Evolutionary conservation across 2,329 filamentous ascomycete species (phyloP), one percentile per base, ranked within the genome.

Genomic region (Pseudonectria buxi): DNA sequence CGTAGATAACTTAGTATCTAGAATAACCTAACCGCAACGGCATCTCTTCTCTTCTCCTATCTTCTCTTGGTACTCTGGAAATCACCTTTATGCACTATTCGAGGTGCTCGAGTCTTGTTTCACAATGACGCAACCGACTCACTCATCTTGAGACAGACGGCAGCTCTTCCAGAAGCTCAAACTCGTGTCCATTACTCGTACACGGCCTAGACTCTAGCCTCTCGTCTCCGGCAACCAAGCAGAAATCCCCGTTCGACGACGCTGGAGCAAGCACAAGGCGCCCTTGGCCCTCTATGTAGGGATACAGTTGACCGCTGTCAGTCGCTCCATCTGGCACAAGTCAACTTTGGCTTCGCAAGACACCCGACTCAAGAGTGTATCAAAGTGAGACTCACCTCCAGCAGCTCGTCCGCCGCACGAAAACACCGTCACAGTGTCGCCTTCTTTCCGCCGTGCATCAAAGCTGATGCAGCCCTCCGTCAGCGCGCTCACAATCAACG

Each of bases 381-480:
- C n/a, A n/a, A n/a, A 28, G 13, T 13, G 16, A 4, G 13, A 37
- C 57, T 57, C 51, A 63, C 65, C 50, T 30, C 70, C 70, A 28
- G 63, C 69, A 12, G 69, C 70, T 25, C 69, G 61, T 9, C 71
- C 71, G 16, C 71, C 71, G 41, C 71, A 74, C 2, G 69, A 70
- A 41, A 74, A 74, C 13, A 74, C 36, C 5, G 54, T 69, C 16
- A 74, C 69, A 2, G 63, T 69, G 35, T 74, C 69, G 2, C 62
- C 63, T 3, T 54, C 50, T 5, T 55, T 49, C 13, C 69, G 58
- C 14, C 70, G 58, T 12, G 51, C 53, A 39, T 74, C 71, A 30
- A 72, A 67, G 53, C 63, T 71, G 30, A 74, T 56, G 38, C 71
- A 74, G n/a, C 70, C 70, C 33, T 72, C 61, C 30, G 59, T 72